Base-by-base conservation (phyloP, 2,329 filamentous ascomycete species). In the Pochonia chlamydosporia region DNA sequence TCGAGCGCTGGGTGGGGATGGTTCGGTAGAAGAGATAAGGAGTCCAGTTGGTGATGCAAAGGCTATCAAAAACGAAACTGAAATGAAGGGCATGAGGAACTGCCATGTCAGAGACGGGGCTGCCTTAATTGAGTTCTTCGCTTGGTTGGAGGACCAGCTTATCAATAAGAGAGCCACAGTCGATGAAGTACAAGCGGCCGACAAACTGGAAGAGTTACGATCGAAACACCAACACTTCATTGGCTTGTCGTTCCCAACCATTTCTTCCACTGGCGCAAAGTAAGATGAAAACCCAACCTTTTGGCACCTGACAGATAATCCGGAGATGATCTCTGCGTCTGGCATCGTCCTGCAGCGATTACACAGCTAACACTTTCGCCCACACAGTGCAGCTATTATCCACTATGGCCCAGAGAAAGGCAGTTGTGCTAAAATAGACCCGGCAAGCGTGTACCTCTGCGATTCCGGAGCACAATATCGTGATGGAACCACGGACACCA, bases 391-490 rank as follows among this genome's bases (percentile, higher is more conserved):
- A 49, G 93, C 93, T 5, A 80, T 99, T 11, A 99, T 99, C 49
- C 93, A 99, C 64, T 99, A 99, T 73, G 87, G 86, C 56, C 91
- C 93, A 0, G 88, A 96, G 61, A 82, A 79, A 47, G 89, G 87
- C 18, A 85, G 76, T 52, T 97, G 92, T 67, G 80, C 90, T 8
- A 72, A 79, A 24, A 89, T 99, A 56, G 89, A 99, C 56, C 89
- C 89, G 0, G 81, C 82, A 6, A 83, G 84, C 13, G 82, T 99
- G 49, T 99, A 99, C 60, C 81, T 99, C 3, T 99, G 93, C 63
- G 93, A 99, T 66, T 97, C 93, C 20, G 93, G 93, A 20, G 93
- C 88, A n/a, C 93, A 99, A 65, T 99, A 92, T 60, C 75, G 87
- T 3, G 93, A 99, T 63, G 93, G 93, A 47, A 99, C 93, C 1